Evolutionary conservation across 2,329 filamentous ascomycete genomes (phyloP).

Genomic region (Diplodia corticola): DNA sequence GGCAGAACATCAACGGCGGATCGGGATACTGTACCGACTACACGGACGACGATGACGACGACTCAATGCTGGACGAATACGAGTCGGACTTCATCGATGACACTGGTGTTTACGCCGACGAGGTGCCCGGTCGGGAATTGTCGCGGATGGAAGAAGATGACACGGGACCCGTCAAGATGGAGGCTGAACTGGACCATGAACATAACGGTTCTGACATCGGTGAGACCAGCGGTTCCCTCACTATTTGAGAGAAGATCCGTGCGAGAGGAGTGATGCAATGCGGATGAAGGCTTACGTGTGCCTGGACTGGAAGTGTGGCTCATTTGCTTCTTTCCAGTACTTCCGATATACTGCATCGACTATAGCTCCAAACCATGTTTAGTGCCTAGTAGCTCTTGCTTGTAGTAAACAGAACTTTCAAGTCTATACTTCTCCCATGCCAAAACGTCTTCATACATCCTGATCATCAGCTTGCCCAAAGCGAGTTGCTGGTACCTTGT

Average conservation of each 20-base stretch:
- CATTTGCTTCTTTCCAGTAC: neutral
- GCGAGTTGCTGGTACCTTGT: neutral
- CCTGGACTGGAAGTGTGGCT: neutral
- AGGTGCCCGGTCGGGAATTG: neutral
- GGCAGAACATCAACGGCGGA: slow-evolving; percentile 5
- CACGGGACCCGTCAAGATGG: neutral
- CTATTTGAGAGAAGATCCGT: neutral
- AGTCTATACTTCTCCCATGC: neutral
- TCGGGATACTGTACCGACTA: neutral
- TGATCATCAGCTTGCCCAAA: neutral
- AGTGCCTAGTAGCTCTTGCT: neutral
- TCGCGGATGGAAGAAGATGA: neutral
- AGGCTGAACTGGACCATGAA: neutral
- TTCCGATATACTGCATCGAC: neutral
- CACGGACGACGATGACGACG: neutral
- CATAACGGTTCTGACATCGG: neutral
- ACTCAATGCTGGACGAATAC: neutral
- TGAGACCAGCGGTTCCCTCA: neutral
- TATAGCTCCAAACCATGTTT: neutral
- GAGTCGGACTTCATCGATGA: slow-evolving; percentile 5
- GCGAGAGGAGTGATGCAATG: neutral
- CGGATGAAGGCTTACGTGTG: neutral
- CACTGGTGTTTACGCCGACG: neutral
- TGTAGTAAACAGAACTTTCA: neutral
- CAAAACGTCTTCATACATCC: no score